Evolutionary conservation across 352 stramenopile genomes (phyloP).

Genomic region (Phytopythium kandeliae): DNA sequence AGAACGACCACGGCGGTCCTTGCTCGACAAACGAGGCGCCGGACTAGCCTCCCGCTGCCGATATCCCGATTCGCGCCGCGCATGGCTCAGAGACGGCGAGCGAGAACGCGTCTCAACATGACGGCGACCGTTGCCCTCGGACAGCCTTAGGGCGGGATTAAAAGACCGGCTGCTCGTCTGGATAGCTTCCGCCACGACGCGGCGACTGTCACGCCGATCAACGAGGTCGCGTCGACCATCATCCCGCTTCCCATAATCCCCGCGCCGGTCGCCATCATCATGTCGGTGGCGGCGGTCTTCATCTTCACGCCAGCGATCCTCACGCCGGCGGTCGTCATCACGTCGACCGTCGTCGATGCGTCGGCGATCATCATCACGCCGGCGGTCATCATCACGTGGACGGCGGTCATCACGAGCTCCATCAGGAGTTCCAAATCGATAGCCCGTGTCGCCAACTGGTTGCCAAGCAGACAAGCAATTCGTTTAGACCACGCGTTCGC

Average conservation of each 20-base stretch:
- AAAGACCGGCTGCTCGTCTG: neutral
- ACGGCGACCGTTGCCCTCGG: neutral
- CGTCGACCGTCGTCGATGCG: neutral
- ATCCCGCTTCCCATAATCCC: neutral
- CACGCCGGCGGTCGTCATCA: constrained; percentile 14
- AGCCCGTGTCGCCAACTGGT: neutral
- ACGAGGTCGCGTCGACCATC: constrained; percentile 1
- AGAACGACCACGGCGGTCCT: constrained; percentile 10
- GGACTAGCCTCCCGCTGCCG: neutral
- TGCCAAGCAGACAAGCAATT: neutral
- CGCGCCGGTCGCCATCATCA: neutral
- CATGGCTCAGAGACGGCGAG: neutral
- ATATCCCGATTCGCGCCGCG: neutral
- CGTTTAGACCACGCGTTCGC: constrained; percentile 1
- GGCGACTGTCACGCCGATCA: constrained; percentile 5
- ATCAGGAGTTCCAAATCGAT: neutral
- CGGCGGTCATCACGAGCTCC: neutral
- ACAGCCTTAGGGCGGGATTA: neutral
- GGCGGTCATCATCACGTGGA: neutral
- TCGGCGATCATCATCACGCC: neutral
- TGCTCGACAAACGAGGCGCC: constrained; percentile 5
- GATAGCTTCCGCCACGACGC: neutral
- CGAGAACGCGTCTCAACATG: neutral
- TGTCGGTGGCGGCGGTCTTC: neutral
- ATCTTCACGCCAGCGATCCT: constrained; percentile 10